Base-by-base conservation (phyloP, 2,329 filamentous ascomycete species). In the Magnaporthales sp. region DNA sequence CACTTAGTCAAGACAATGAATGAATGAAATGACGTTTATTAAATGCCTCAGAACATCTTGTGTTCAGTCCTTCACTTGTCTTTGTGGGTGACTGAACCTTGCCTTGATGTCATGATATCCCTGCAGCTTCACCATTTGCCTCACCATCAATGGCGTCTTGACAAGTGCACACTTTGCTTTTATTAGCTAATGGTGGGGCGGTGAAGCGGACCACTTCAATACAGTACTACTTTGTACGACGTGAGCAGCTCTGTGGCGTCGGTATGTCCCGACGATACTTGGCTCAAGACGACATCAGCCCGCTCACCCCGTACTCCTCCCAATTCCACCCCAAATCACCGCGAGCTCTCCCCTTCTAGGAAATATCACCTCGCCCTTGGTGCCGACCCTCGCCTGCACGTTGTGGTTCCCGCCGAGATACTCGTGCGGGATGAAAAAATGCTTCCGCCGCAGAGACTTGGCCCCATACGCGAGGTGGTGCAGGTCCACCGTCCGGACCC, bases 381-480 rank as follows among this genome's bases (percentile, higher is more conserved):
- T n/a, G n/a, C 54, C 64, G 9, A 66, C 64, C 24, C 32, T 31
- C 19, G 64, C 64, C 64, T 66, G 64, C n/a, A 66, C 54, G 8
- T 61, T 27, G 54, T 66, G 29, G 29, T 66, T 66, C 26, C 64
- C 64, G 30, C 64, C 64, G 13, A 66, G 51, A n/a, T 66, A 66
- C 64, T 66, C 64, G 19, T 66, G 64, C 46, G 64, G 64, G 54
- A 66, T 58, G 54, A 60, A 66, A 31, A 66, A 66, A 22, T 66
- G 64, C 64, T 60, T 66, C 27, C 27, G n/a, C 27, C 64, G 26
- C 26, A 61, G 27, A 11, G 51, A 60, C 22, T 61, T 66, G 51
- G 29, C 56, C 26, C 54, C 54, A 7, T 13, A 30, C 51, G 51
- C 56, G 51, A 66, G 64, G 51, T 66, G 64, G 13, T 19, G 64